These are phyloP conservation scores for Neonectria faginata DNA, from an alignment of 2,329 filamentous ascomycete genomes.

Conservation along the genomic window DNA sequence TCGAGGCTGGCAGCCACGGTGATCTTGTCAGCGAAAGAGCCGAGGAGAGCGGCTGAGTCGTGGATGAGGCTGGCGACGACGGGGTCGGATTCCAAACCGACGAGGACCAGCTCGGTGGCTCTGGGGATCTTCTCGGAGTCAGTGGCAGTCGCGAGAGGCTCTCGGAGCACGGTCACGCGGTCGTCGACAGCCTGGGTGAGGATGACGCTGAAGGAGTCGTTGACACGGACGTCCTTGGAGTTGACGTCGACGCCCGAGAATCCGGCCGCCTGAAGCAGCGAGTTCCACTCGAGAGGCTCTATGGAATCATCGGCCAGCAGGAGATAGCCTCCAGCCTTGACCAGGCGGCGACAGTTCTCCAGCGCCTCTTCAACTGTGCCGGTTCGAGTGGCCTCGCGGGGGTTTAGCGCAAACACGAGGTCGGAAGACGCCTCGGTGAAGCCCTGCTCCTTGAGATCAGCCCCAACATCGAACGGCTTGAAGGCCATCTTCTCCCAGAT, in stretches of 20 bases:
- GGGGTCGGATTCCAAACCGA: background rate
- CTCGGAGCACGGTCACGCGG: background rate
- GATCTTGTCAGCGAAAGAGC: background rate
- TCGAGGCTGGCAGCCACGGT: background rate
- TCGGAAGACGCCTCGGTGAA: background rate
- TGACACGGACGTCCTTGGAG: background rate
- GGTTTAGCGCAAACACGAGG: background rate
- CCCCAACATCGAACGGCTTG: background rate
- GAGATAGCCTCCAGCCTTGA: slow-evolving; percentile 2
- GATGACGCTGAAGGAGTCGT: background rate
- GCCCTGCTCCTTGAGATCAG: background rate
- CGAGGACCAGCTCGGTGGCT: background rate
- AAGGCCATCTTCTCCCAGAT: slow-evolving; percentile 6
- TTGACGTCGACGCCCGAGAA: background rate
- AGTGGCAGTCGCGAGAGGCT: background rate
- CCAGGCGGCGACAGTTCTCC: background rate
- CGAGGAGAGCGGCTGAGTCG: background rate
- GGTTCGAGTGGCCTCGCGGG: background rate
- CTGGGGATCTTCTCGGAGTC: background rate
- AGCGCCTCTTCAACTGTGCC: background rate
- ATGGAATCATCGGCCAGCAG: background rate
- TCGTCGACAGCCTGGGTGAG: slow-evolving; percentile 1
- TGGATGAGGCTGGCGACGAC: background rate
- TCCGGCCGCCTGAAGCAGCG: background rate
- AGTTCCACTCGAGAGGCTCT: background rate